These are phyloP conservation scores for Neurospora crassa DNA, from an alignment of 2,329 filamentous ascomycete species.

Conservation along the genomic window DNA sequence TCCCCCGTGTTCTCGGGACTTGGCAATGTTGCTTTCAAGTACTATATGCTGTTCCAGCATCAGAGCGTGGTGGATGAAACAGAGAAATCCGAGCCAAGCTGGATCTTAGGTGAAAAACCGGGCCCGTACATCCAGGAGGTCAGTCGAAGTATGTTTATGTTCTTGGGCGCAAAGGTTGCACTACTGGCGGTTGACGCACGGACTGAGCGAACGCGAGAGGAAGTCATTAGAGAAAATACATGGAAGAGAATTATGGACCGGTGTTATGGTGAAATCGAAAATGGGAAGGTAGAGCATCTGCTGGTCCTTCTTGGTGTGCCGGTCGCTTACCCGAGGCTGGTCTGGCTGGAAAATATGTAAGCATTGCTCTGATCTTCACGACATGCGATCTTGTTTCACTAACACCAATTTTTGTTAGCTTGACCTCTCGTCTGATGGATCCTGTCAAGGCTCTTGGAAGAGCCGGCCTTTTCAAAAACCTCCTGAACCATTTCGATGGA, in stretches of 20 bases:
- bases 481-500: conserved; percentile 84
- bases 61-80: conserved; percentile 78
- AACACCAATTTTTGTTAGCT: conserved; percentile 29
- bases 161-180: conserved; percentile 66
- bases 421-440: conserved; percentile 79
- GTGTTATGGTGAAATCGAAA: conserved; percentile 70
- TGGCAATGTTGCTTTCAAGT: conserved; percentile 91
- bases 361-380: conserved; percentile 21
- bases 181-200: conserved; percentile 85
- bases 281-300: conserved; percentile 80
- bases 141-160: conserved; percentile 80
- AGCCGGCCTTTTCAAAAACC: conserved; percentile 66
- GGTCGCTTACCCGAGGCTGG: conserved; percentile 68
- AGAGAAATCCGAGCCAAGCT: conserved; percentile 77
- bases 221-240: conserved; percentile 70
- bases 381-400: neutral
- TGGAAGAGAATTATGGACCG: conserved; percentile 84
- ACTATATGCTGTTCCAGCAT: conserved; percentile 94
- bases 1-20: conserved; percentile 83
- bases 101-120: conserved; percentile 69
- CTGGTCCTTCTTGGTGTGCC: conserved; percentile 81
- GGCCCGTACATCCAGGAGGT: conserved; percentile 86
- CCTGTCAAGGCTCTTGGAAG: conserved; percentile 83
- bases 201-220: conserved; percentile 77
- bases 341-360: conserved; percentile 63